Percentiles rank a stretch among this genome's conserved stretches.
Conservation (phyloP, 208 protist genomes). For the Herpetomonas samuelpessoai region DNA sequence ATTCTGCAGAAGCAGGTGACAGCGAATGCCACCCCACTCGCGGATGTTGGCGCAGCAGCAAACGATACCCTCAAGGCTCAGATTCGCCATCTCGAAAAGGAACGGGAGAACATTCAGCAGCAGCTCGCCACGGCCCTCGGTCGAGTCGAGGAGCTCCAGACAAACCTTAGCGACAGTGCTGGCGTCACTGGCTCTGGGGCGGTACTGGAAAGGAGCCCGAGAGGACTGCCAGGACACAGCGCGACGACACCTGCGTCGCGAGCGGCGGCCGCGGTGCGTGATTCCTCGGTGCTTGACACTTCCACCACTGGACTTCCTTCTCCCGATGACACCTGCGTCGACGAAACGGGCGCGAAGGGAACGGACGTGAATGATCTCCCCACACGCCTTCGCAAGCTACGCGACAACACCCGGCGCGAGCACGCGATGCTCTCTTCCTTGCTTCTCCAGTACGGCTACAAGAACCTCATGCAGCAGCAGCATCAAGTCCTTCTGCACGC, state of each 20-base stretch:
- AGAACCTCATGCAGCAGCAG: slow-evolving; percentile 68
- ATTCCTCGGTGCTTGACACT: neutral
- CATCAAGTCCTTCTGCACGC: slow-evolving; percentile 38
- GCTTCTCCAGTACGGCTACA: slow-evolving; percentile 53
- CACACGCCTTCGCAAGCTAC: slow-evolving; percentile 14
- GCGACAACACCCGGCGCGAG: slow-evolving; percentile 21
- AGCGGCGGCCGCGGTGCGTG: no score
- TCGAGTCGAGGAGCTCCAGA: slow-evolving; percentile 19
- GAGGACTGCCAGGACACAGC: no score
- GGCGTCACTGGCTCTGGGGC: neutral
- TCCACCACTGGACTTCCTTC: no score
- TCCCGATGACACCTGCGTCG: neutral
- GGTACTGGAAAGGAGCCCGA: no score
- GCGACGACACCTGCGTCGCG: neutral
- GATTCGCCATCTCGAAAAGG: slow-evolving; percentile 55
- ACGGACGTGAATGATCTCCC: neutral
- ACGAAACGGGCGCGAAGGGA: neutral
- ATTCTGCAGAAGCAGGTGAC: slow-evolving; percentile 61
- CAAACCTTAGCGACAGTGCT: neutral
- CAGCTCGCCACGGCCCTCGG: slow-evolving; percentile 36
- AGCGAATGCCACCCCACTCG: slow-evolving; percentile 23
- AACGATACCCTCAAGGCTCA: slow-evolving; percentile 46
- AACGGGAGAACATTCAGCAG: slow-evolving; percentile 52
- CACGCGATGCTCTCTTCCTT: slow-evolving; percentile 44
- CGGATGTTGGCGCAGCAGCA: slow-evolving; percentile 21